Evolutionary conservation across 1,139 yeast genomes (phyloP).

Genomic region (Yamadazyma conglobata): DNA sequence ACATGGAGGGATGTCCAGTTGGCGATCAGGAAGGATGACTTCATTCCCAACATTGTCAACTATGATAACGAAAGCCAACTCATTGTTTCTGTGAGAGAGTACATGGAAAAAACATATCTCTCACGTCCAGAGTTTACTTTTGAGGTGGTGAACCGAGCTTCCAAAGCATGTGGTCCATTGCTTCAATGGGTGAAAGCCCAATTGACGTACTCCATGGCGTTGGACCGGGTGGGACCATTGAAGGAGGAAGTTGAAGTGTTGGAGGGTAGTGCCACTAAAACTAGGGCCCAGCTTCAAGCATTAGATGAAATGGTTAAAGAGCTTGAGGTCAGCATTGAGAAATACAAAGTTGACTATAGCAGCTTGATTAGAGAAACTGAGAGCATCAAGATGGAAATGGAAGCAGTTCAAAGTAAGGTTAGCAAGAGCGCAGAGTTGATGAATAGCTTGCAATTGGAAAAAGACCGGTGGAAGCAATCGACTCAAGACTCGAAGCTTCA

Average conservation of each 20-base stretch:
- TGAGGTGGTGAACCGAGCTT: conserved; percentile 80
- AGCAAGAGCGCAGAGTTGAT: conserved; percentile 60
- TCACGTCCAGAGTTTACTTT: conserved; percentile 62
- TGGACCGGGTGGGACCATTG: conserved; percentile 74
- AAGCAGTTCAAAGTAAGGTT: conserved; percentile 57
- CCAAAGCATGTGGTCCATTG: conserved; percentile 94
- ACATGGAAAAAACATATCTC: conserved; percentile 60
- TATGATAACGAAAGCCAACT: conserved; percentile 65
- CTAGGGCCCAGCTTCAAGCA: conserved; percentile 67
- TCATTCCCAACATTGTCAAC: conserved; percentile 76
- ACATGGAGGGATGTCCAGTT: conserved; percentile 84
- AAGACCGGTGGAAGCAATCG: conserved; percentile 70
- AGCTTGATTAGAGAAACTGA: conserved; percentile 75
- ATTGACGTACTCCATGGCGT: conserved; percentile 61
- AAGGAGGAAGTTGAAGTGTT: conserved; percentile 59
- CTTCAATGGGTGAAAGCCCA: conserved; percentile 91
- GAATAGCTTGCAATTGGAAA: conserved; percentile 63
- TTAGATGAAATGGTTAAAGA: conserved; percentile 80
- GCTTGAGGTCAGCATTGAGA: conserved; percentile 64
- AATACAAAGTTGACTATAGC: conserved; percentile 68
- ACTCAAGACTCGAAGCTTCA: conserved; percentile 48
- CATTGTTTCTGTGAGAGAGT: conserved; percentile 46
- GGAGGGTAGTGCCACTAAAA: conserved; percentile 59
- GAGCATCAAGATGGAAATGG: conserved; percentile 68
- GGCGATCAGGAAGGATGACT: conserved; percentile 81